Evolutionary conservation across 1,284 basidiomycete species (phyloP).

Genomic region (Tilletia walkeri): DNA sequence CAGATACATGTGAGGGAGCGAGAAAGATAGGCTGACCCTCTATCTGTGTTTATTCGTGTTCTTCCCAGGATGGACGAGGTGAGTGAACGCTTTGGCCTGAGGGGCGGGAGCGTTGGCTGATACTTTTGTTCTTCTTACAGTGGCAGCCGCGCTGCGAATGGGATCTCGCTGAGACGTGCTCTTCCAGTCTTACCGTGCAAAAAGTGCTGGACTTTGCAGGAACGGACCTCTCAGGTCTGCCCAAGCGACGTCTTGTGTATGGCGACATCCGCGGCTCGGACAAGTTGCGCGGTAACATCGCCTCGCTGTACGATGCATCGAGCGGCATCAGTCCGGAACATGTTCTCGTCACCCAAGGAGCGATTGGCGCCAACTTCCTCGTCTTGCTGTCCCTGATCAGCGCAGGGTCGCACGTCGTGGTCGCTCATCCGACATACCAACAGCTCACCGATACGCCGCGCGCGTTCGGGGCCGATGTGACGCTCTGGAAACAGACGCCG

Average conservation of each 20-base stretch:
- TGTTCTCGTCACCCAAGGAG: conserved; percentile 20
- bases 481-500: conserved; percentile 15
- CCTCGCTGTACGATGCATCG: conserved; percentile 3
- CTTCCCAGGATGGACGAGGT: conserved; percentile 18
- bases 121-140: background rate
- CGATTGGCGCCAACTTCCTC: conserved; percentile 23
- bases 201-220: conserved; percentile 13
- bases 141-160: conserved; percentile 15
- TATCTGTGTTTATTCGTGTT: no score
- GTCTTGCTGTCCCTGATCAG: conserved; percentile 16
- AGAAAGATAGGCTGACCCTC: no score
- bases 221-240: conserved; percentile 5
- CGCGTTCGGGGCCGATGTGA: conserved; percentile 20
- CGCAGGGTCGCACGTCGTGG: conserved; percentile 15
- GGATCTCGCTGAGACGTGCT: conserved; percentile 22
- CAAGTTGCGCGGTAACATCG: conserved; percentile 19
- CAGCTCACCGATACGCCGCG: conserved; percentile 20
- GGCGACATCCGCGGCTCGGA: conserved; percentile 20
- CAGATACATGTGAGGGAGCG: no score
- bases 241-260: conserved; percentile 14
- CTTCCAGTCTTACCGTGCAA: conserved; percentile 12
- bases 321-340: conserved; percentile 9
- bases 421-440: conserved; percentile 20
- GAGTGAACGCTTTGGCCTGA: no score
- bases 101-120: no score